phyloP scores from a whole-genome alignment of 1,139 yeast species.

The Kurtzmaniella natalensis region DNA sequence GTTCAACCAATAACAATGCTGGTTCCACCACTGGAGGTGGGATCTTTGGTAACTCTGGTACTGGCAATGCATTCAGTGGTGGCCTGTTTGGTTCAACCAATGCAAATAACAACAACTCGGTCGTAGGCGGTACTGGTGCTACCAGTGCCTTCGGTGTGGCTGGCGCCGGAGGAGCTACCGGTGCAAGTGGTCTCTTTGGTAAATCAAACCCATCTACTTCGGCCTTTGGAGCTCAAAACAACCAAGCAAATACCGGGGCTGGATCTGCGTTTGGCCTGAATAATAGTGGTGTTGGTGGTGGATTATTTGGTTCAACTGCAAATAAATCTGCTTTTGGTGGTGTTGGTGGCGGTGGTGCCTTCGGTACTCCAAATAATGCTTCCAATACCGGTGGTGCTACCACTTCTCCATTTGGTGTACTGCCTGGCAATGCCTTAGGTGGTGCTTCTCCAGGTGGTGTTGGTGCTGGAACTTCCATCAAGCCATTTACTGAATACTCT shows the following conservation, averaged over 20 bases:
- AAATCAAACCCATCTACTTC: conserved; percentile 11
- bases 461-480: conserved; percentile 74
- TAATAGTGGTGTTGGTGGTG: conserved; percentile 14
- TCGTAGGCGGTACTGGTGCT: conserved; percentile 19
- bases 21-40: conserved; percentile 2
- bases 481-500: conserved; percentile 58
- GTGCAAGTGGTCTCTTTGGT: conserved; percentile 6
- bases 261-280: conserved; percentile 25
- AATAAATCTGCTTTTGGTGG: conserved; percentile 17
- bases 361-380: conserved; percentile 15
- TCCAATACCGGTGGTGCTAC: conserved; percentile 10
- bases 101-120: conserved; percentile 18
- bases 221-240: conserved; percentile 19
- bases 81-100: conserved; percentile 18
- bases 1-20: conserved; percentile 12
- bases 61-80: conserved; percentile 13
- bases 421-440: conserved; percentile 16
- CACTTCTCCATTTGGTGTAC: conserved; percentile 23
- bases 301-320: conserved; percentile 21
- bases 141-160: conserved; percentile 24
- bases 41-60: conserved; percentile 13
- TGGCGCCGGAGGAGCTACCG: conserved; percentile 22
- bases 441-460: conserved; percentile 33
- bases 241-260: conserved; percentile 6
- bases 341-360: no score